Conservation (phyloP, 73 alveolate species). For the Paramecium tetraurelia region DNA sequence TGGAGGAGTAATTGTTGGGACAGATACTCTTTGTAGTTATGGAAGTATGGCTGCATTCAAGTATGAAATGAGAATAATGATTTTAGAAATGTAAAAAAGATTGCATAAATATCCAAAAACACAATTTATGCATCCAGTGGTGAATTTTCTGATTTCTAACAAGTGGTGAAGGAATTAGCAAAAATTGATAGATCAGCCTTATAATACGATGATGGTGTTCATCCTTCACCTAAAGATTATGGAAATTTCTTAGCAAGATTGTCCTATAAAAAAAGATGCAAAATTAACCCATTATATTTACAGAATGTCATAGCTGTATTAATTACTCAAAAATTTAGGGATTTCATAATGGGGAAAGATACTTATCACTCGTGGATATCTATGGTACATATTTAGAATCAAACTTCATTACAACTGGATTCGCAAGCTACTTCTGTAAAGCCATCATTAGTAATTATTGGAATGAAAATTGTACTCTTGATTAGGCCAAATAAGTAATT, state of each 20-base stretch:
- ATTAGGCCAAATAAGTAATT: slow-evolving; percentile 50
- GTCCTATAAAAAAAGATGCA: slow-evolving; percentile 75
- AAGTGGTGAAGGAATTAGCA: slow-evolving; percentile 67
- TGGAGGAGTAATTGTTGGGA: slow-evolving; percentile 82
- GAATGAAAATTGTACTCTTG: slow-evolving; percentile 43
- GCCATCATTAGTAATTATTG: slow-evolving; percentile 54
- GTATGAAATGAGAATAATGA: not conserved
- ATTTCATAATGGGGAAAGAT: slow-evolving; percentile 18
- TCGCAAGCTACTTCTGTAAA: slow-evolving; percentile 55
- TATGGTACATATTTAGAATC: slow-evolving; percentile 63
- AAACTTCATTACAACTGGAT: slow-evolving; percentile 54
- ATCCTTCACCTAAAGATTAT: slow-evolving; percentile 79
- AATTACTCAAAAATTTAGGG: not conserved
- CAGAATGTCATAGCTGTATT: slow-evolving; percentile 75
- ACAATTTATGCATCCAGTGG: slow-evolving; percentile 81
- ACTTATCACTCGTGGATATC: slow-evolving; percentile 49
- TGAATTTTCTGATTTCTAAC: slow-evolving; percentile 84
- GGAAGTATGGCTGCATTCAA: slow-evolving; percentile 79
- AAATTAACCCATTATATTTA: slow-evolving; percentile 80
- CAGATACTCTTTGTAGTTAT: slow-evolving; percentile 73
- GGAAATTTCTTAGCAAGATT: slow-evolving; percentile 73
- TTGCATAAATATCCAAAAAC: slow-evolving; percentile 66
- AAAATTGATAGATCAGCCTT: slow-evolving; percentile 73
- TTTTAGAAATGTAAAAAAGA: slow-evolving; percentile 61
- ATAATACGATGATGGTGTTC: slow-evolving; percentile 78